Percentiles rank a stretch among this genome's conserved stretches.
Evolutionary conservation across 2,329 filamentous ascomycete species (phyloP).

Genomic region (Metarhizium album): DNA sequence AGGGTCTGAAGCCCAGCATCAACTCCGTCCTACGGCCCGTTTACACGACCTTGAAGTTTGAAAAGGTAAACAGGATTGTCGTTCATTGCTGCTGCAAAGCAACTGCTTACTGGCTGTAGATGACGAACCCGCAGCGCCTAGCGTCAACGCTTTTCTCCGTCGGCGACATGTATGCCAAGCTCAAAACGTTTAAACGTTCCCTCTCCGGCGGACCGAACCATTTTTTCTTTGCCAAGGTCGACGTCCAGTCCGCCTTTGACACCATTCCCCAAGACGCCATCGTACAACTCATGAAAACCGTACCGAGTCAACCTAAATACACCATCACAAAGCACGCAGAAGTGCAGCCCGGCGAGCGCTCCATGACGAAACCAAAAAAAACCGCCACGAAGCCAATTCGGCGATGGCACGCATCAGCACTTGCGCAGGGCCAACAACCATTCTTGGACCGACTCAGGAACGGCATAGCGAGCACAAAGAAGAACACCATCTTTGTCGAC

Average conservation of each 20-base stretch:
- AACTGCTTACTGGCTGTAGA: constrained; percentile 12
- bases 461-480: constrained; percentile 32
- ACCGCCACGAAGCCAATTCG: constrained; percentile 27
- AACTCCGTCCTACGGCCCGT: constrained; percentile 54
- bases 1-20: constrained; percentile 37
- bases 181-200: constrained; percentile 59
- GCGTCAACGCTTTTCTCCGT: constrained; percentile 75
- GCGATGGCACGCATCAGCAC: constrained; percentile 44
- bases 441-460: constrained; percentile 36
- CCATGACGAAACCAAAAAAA: constrained; percentile 10
- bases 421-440: constrained; percentile 27
- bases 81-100: background rate
- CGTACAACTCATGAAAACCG: constrained; percentile 51
- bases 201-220: constrained; percentile 19
- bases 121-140: constrained; percentile 45
- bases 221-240: constrained; percentile 84
- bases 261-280: constrained; percentile 79
- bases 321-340: constrained; percentile 64
- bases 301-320: constrained; percentile 51
- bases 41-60: constrained; percentile 65
- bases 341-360: constrained; percentile 40
- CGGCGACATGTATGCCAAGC: constrained; percentile 62
- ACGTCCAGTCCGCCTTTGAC: constrained; percentile 88
- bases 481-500: constrained; percentile 70
- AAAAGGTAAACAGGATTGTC: constrained; percentile 46